These are phyloP conservation scores for Tilletia walkeri DNA, from an alignment of 1,284 basidiomycete genomes.

Conservation along the genomic window DNA sequence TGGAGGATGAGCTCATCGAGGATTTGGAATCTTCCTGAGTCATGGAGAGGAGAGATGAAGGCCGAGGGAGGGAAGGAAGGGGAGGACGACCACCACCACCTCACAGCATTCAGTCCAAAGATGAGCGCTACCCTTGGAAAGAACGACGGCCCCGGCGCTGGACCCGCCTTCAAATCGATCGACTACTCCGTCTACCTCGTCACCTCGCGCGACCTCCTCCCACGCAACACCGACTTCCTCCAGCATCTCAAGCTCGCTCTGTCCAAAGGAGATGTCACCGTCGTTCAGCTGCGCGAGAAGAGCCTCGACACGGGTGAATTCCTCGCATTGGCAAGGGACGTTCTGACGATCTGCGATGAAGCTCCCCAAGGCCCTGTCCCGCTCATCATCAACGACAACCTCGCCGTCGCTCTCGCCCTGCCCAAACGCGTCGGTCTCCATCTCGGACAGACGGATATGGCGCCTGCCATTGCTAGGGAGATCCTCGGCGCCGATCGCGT, in stretches of 20 bases:
- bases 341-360: conserved; percentile 70
- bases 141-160: too few species aligned
- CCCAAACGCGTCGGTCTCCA: conserved; percentile 73
- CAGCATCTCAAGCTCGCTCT: conserved; percentile 77
- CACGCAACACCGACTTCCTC: conserved; percentile 68
- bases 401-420: conserved; percentile 43
- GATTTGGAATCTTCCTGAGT: too few species aligned
- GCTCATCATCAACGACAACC: conserved; percentile 72
- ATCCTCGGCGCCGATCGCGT: conserved; percentile 68
- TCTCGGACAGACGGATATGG: conserved; percentile 86
- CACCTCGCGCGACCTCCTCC: conserved; percentile 75
- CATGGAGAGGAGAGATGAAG: too few species aligned
- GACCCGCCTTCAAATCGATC: neutral
- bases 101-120: neutral
- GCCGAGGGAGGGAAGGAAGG: too few species aligned
- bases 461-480: conserved; percentile 65
- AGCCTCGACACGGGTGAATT: conserved; percentile 61
- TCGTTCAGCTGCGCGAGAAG: conserved; percentile 66
- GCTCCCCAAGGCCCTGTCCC: conserved; percentile 70
- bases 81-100: neutral
- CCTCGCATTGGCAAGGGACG: conserved; percentile 70
- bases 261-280: conserved; percentile 77
- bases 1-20: too few species aligned
- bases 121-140: too few species aligned
- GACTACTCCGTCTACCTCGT: conserved; percentile 63